Base-by-base conservation (phyloP, 1,139 yeast species). In the Meyerozyma elateridarum region DNA sequence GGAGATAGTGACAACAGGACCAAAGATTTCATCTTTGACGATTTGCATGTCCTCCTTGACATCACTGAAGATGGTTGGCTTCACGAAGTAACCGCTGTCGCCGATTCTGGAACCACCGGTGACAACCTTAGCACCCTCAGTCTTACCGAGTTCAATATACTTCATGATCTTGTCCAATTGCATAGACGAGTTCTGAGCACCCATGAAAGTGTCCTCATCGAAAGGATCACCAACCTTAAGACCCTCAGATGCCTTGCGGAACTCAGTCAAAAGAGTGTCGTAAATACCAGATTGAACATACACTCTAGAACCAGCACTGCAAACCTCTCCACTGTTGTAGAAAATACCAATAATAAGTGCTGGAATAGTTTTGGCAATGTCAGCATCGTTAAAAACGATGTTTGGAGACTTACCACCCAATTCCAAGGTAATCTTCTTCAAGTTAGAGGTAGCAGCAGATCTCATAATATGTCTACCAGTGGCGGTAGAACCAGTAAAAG, bases 281-380 rank as follows among this genome's bases (percentile, higher is more conserved):
- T 80, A 67, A n/a, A 84, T 60, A 8, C 60, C 59, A 28, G 70
- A 69, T 44, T 83, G 89, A 16, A 84, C 78, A 44, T 74, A 82
- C 35, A 84, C 55, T 41, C 91, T 70, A 30, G 94, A 83, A 44
- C 93, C 91, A 25, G 94, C 94, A 55, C 85, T 79, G 64, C 95
- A 85, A 37, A 82, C 89, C 63, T 85, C 93, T 59, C 95, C 95
- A 46, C 84, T 76, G 69, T 85, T 85, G 73, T 72, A 82, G 75
- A 74, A 76, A 51, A 79, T 79, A 54, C 85, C 85, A 25, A 64
- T 50, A 41, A 73, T 61, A 42, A 78, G 70, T 65, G 76, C 70
- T 46, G 70, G 66, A 39, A 82, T 76, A 38, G 93, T 79, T 48
- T 62, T 61, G 37, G 74, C 47, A 24, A 55, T 33, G 37, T 57